Conservation (phyloP, 306 rosid species). For the Echinosophora koreensis region DNA sequence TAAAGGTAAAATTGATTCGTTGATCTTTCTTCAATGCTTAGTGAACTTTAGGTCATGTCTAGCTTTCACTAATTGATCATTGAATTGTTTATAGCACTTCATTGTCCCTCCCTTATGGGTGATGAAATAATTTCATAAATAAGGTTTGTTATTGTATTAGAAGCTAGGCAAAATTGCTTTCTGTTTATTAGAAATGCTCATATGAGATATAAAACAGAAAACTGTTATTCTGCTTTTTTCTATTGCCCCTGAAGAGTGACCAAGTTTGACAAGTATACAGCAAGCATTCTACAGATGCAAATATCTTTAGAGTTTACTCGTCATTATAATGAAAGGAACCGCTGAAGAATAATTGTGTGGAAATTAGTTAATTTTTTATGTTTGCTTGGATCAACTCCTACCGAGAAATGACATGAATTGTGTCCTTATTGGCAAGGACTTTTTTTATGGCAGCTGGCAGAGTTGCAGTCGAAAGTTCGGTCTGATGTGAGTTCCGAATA, state of each 20-base stretch:
- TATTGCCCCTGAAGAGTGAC: slow-evolving; percentile 15
- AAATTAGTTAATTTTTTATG: slow-evolving; percentile 28
- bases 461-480: slow-evolving; percentile 86
- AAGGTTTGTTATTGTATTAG: slow-evolving; percentile 24
- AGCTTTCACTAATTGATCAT: slow-evolving; percentile 31
- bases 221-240: slow-evolving; percentile 7
- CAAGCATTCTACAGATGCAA: slow-evolving; percentile 21
- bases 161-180: slow-evolving; percentile 22
- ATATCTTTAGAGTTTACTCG: slow-evolving; percentile 29
- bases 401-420: slow-evolving; percentile 62
- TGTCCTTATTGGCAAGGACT: slow-evolving; percentile 77
- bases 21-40: slow-evolving; percentile 42
- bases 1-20: slow-evolving; percentile 79
- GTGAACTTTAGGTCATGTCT: slow-evolving; percentile 22
- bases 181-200: neutral
- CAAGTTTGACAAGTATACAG: slow-evolving; percentile 27
- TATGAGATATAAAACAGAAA: slow-evolving; percentile 29
- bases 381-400: slow-evolving; percentile 44
- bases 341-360: slow-evolving; percentile 45
- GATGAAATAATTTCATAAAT: slow-evolving; percentile 11
- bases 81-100: slow-evolving; percentile 25
- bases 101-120: slow-evolving; percentile 25
- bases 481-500: slow-evolving; percentile 89
- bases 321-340: slow-evolving; percentile 23
- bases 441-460: slow-evolving; percentile 80